Base-by-base conservation (phyloP, 2,329 filamentous ascomycete genomes). In the Trichoderma sp. region DNA sequence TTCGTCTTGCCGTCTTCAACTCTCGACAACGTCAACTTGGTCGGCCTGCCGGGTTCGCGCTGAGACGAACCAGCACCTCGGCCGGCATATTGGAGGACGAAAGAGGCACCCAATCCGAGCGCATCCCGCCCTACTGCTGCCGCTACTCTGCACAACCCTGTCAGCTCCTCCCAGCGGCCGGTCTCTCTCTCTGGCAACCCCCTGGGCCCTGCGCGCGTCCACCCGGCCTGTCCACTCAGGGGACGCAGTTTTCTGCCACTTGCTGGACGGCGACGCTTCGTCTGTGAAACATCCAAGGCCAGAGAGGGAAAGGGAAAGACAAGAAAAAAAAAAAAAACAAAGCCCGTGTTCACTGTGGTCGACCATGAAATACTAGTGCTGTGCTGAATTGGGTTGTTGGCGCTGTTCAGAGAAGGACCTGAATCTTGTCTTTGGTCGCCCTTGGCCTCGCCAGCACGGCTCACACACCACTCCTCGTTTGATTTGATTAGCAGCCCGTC, bases 291-390 rank as follows among this genome's bases (percentile, higher is more conserved):
- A 78, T 77, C 75, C 10, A 55, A 57, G 29, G 55, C 33, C 16
- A 27, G 19, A 31, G 24, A 55, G 52, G 21, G 52, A 77, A 76
- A 27, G 27, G 27, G 4, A 64, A 55, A n/a, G n/a, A n/a, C n/a
- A n/a, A n/a, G n/a, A n/a, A 76, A 37, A 56, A 40, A 47, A 43
- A 75, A 77, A 77, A 64, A 70, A 77, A 65, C 33, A 35, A 68
- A 68, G 78, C 77, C 70, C 53, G 58, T 19, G 47, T 49, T 67
- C 72, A 72, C 73, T 72, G 74, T 73, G 70, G 73, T 72, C 77
- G 75, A 81, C 76, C 76, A 85, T 85, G 84, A 79, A 78, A 82
- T 80, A 79, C 21, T 49, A 49, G 47, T 49, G 47, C 47, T 24
- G 75, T 76, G 29, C 16, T 76, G 79, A 76, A 73, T 73, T 74